Evolutionary conservation across 2,329 filamentous ascomycete species (phyloP).

Genomic region (Nothophaeocryptopus gaeumannii): DNA sequence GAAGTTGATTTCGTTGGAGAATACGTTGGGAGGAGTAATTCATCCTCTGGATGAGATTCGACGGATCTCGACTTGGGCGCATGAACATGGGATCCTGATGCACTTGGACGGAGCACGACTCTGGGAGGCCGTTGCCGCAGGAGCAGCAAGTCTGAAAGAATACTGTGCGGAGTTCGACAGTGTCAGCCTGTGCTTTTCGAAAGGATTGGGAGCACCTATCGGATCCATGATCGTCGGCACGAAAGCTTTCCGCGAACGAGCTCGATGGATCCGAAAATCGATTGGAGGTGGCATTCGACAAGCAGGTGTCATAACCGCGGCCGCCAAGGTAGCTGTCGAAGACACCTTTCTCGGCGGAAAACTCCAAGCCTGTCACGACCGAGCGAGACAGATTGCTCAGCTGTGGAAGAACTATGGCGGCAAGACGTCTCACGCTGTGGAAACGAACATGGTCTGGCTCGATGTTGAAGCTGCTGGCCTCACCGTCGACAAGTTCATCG

Average conservation of each 20-base stretch:
- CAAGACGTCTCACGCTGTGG: slow-evolving; percentile 63
- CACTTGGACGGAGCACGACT: slow-evolving; percentile 78
- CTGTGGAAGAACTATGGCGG: slow-evolving; percentile 71
- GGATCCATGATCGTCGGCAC: slow-evolving; percentile 69
- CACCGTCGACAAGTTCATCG: slow-evolving; percentile 52
- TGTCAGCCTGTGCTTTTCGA: slow-evolving; percentile 75
- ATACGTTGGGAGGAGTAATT: slow-evolving; percentile 76
- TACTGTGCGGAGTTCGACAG: slow-evolving; percentile 70
- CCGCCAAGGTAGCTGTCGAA: slow-evolving; percentile 73
- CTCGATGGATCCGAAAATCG: slow-evolving; percentile 74
- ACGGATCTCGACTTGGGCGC: slow-evolving; percentile 67
- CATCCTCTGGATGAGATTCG: slow-evolving; percentile 71
- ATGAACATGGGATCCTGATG: slow-evolving; percentile 61
- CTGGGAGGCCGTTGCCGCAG: slow-evolving; percentile 76
- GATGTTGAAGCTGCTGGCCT: slow-evolving; percentile 64
- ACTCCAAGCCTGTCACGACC: slow-evolving; percentile 59
- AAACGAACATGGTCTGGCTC: slow-evolving; percentile 93
- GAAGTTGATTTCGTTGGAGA: slow-evolving; percentile 77
- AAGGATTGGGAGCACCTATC: slow-evolving; percentile 77
- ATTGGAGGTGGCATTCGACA: slow-evolving; percentile 78
- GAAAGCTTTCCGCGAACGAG: slow-evolving; percentile 60
- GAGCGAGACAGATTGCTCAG: slow-evolving; percentile 60
- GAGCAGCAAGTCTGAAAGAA: slow-evolving; percentile 64
- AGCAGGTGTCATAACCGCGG: slow-evolving; percentile 70
- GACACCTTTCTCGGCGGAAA: slow-evolving; percentile 72